Evolutionary conservation across 495 filamentous ascomycete genomes (phyloP).

Genomic region (Penicillium goetzii): DNA sequence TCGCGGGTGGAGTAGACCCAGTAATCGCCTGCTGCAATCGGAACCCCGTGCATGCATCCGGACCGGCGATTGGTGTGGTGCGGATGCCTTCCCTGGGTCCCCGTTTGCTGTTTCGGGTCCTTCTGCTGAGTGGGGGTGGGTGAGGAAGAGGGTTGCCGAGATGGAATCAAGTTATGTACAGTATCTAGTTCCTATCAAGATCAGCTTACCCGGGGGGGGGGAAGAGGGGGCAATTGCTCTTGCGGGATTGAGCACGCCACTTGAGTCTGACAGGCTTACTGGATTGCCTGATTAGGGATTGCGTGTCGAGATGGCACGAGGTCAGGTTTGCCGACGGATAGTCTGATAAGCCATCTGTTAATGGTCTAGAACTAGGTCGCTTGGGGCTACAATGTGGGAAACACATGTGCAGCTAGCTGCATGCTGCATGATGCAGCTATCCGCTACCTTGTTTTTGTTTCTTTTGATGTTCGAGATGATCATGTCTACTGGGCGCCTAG

Average conservation of each 20-base stretch:
- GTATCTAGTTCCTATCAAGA: not conserved
- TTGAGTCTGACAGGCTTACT: not conserved
- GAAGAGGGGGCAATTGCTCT: not conserved
- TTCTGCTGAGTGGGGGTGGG: not conserved
- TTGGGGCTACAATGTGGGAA: not conserved
- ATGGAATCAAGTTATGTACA: not conserved
- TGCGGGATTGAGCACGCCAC: not conserved
- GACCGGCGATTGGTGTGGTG: constrained; percentile 17
- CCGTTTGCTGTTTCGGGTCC: not conserved
- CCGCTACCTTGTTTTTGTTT: constrained; percentile 19
- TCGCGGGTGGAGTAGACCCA: not conserved
- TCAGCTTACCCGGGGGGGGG: not conserved
- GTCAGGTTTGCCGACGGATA: not conserved
- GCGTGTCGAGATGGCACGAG: not conserved
- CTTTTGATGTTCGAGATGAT: not conserved
- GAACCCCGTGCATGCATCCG: constrained; percentile 25
- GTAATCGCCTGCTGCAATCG: not conserved
- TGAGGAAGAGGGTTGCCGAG: not conserved
- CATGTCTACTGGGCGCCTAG: not conserved
- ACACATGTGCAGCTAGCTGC: constrained; percentile 2
- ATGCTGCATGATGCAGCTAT: constrained; percentile 18
- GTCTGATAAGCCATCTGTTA: not conserved
- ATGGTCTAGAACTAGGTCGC: constrained; percentile 1
- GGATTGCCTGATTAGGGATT: not conserved
- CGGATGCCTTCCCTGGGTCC: not conserved